phyloP scores from a whole-genome alignment of 2,329 filamentous ascomycete genomes.

The Talaromyces sp. region DNA sequence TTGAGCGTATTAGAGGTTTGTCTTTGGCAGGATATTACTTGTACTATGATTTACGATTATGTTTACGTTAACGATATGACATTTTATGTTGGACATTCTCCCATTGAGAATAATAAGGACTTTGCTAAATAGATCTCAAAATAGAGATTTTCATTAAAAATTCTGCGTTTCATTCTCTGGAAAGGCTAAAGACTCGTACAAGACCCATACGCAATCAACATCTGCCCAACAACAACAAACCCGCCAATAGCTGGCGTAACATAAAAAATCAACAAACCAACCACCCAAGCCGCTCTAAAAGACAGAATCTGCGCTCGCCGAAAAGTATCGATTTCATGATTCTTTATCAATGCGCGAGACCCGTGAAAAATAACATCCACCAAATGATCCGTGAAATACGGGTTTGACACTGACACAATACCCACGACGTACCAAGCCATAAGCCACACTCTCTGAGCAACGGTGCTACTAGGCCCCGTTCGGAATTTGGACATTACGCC shows the following conservation, averaged over 20 bases:
- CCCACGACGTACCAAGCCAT: slow-evolving; percentile 2
- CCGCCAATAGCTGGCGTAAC: background rate
- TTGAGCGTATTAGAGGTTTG: background rate
- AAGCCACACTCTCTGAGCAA: background rate
- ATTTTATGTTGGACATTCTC: background rate
- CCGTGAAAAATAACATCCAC: background rate
- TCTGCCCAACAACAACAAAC: background rate
- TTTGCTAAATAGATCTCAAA: background rate
- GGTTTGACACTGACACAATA: background rate
- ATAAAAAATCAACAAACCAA: background rate
- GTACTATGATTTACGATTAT: background rate
- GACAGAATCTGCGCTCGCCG: background rate
- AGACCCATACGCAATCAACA: slow-evolving; percentile 1
- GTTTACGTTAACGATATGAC: background rate
- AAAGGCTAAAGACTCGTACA: background rate
- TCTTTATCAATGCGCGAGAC: background rate
- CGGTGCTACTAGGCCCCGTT: background rate
- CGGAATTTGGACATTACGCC: slow-evolving; percentile 5
- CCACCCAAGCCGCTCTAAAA: background rate
- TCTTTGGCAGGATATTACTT: background rate
- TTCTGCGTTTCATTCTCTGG: background rate
- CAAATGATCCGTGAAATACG: background rate
- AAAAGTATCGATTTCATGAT: background rate
- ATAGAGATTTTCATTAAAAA: background rate
- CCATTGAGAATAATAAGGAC: too few species aligned